Percentiles rank a stretch among this genome's conserved stretches.
Conservation (phyloP, 2,329 filamentous ascomycete species). For the Colletotrichum sp. region DNA sequence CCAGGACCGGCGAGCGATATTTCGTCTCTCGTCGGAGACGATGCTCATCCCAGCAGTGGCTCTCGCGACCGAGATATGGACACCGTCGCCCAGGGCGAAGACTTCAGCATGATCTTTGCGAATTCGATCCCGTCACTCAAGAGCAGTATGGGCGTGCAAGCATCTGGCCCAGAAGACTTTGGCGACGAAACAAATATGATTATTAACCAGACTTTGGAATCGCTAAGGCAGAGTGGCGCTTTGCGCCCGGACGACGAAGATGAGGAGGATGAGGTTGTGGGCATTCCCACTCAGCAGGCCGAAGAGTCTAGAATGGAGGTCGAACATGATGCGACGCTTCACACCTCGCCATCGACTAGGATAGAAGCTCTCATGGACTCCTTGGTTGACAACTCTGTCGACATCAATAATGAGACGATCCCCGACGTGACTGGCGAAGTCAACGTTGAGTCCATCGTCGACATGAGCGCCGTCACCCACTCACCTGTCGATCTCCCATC, state of each 20-base stretch:
- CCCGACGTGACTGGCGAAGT: neutral
- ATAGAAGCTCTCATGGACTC: neutral
- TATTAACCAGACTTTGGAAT: constrained; percentile 60
- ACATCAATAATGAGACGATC: neutral
- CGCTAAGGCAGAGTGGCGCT: constrained; percentile 43
- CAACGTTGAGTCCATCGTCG: neutral
- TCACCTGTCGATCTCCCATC: constrained; percentile 3
- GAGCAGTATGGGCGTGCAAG: constrained; percentile 40
- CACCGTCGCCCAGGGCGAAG: constrained; percentile 54
- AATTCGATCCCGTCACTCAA: constrained; percentile 58
- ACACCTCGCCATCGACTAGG: neutral
- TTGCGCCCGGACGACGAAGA: constrained; percentile 15
- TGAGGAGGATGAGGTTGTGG: constrained; percentile 14
- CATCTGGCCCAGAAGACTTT: constrained; percentile 46
- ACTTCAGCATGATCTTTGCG: constrained; percentile 65
- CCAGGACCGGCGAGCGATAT: constrained; percentile 12
- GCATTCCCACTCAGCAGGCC: neutral
- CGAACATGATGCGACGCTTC: neutral
- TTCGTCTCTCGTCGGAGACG: constrained; percentile 17
- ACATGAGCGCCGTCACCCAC: neutral
- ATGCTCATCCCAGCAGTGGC: constrained; percentile 23
- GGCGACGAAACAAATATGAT: constrained; percentile 63
- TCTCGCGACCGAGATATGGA: constrained; percentile 29
- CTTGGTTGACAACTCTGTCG: neutral
- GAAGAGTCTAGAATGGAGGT: neutral